These are phyloP conservation scores for Penicillium sumatraense DNA, from an alignment of 2,329 filamentous ascomycete genomes.

Conservation along the genomic window DNA sequence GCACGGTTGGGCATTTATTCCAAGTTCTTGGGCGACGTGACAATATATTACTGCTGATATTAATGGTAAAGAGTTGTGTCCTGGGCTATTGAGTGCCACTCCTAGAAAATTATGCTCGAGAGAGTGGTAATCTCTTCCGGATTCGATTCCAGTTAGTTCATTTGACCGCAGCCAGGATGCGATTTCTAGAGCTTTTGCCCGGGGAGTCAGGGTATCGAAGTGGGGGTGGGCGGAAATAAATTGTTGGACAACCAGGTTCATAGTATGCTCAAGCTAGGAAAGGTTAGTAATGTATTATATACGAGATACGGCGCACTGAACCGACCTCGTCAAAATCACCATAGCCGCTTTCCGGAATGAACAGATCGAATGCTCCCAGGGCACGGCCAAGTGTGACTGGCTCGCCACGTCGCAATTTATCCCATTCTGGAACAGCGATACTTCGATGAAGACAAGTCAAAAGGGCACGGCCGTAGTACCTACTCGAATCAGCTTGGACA, in stretches of 20 bases:
- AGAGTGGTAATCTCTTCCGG: slow-evolving; percentile 73
- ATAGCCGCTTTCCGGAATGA: slow-evolving; percentile 73
- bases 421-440: slow-evolving; percentile 79
- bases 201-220: slow-evolving; percentile 62
- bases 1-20: slow-evolving; percentile 76
- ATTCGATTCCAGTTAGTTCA: slow-evolving; percentile 72
- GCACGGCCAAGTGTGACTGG: slow-evolving; percentile 70
- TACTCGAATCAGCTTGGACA: slow-evolving; percentile 34
- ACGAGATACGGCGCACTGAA: too few relatives aligned
- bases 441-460: slow-evolving; percentile 81
- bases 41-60: slow-evolving; percentile 88
- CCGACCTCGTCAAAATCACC: slow-evolving; percentile 74
- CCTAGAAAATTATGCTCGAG: slow-evolving; percentile 88
- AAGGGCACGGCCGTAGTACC: slow-evolving; percentile 75
- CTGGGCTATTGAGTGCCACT: slow-evolving; percentile 71
- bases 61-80: slow-evolving; percentile 81
- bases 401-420: slow-evolving; percentile 56
- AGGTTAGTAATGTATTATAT: slow-evolving; percentile 23
- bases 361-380: slow-evolving; percentile 85
- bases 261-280: slow-evolving; percentile 61
- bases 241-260: slow-evolving; percentile 66
- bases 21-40: slow-evolving; percentile 73
- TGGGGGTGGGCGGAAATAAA: slow-evolving; percentile 60
- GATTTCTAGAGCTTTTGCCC: slow-evolving; percentile 70
- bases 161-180: slow-evolving; percentile 70